Conservation (phyloP, 1,139 yeast genomes). For the Blastobotrys capitulatus region DNA sequence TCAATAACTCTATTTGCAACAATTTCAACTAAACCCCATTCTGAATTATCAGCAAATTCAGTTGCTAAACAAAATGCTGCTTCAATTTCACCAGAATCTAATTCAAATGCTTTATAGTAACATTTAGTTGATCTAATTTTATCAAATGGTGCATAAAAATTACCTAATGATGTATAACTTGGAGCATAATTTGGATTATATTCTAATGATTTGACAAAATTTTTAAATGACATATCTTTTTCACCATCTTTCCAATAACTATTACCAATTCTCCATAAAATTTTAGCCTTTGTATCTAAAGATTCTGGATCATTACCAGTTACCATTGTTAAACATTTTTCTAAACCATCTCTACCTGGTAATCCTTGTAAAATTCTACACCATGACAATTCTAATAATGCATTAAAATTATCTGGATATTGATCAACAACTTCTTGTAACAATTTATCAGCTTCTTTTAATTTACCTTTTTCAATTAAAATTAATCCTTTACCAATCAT, state of each 20-base stretch:
- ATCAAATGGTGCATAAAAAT: constrained; percentile 56
- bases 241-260: constrained; percentile 37
- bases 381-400: constrained; percentile 74
- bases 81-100: constrained; percentile 66
- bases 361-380: constrained; percentile 56
- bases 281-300: constrained; percentile 52
- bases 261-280: constrained; percentile 69
- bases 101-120: constrained; percentile 83
- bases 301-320: constrained; percentile 50
- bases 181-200: constrained; percentile 63
- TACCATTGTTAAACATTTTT: constrained; percentile 40
- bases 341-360: constrained; percentile 52
- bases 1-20: constrained; percentile 54
- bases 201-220: constrained; percentile 58
- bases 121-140: constrained; percentile 72
- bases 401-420: constrained; percentile 53
- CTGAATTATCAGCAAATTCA: constrained; percentile 57
- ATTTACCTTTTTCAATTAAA: constrained; percentile 57
- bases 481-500: constrained; percentile 79
- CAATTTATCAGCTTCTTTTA: constrained; percentile 47
- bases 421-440: constrained; percentile 47
- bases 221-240: constrained; percentile 41
- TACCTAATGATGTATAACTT: constrained; percentile 75
- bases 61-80: constrained; percentile 72
- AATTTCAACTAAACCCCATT: constrained; percentile 84